Base-by-base conservation (phyloP, 2,329 filamentous ascomycete genomes). In the Neoascochyta sp. region DNA sequence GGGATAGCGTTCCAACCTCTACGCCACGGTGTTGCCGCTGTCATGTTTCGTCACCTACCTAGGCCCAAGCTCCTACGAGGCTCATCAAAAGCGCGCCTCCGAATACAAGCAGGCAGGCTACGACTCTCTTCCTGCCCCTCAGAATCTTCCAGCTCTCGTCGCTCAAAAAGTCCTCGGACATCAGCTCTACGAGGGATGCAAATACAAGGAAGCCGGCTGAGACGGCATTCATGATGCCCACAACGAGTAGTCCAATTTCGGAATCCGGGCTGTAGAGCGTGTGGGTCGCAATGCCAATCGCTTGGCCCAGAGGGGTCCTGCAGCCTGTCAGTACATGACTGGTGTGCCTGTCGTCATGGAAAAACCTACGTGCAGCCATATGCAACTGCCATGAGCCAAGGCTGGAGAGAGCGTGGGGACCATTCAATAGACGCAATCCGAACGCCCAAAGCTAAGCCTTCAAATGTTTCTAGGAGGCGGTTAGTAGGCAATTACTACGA, bases 181-280 rank as follows among this genome's bases (percentile, higher is more conserved):
- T 70, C 12, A 94, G 70, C 64, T 94, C 86, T 4, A 93, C 87
- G 23, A 94, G 66, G 0, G 85, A 86, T 0, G 87, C 86, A 56
- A 90, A 93, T 3, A 93, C 69, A 16, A 94, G 63, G 28, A 94
- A 68, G 0, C 87, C 87, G 28, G 82, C 81, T 7, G 83, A 88
- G 29, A 93, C 83, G 21, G 85, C 86, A 52, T 94, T 93, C 74
- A 90, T 92, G 54, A 89, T 78, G 6, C 87, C 87, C 5, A 93
- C 86, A 66, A 90, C 82, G 15, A 93, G 66, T 26, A 93, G 64
- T 0, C 87, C 86, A 0, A 79, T 76, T 53, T 86, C 75, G 49
- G 82, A 86, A 48, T 77, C 74, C 1, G 87, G 86, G 44, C 88
- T 85, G 62, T 93, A 93, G 42, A 92, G 66, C 19, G 78, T 80